Base-by-base conservation (phyloP, 73 alveolate genomes). In the Symbiodinium pilosum region DNA sequence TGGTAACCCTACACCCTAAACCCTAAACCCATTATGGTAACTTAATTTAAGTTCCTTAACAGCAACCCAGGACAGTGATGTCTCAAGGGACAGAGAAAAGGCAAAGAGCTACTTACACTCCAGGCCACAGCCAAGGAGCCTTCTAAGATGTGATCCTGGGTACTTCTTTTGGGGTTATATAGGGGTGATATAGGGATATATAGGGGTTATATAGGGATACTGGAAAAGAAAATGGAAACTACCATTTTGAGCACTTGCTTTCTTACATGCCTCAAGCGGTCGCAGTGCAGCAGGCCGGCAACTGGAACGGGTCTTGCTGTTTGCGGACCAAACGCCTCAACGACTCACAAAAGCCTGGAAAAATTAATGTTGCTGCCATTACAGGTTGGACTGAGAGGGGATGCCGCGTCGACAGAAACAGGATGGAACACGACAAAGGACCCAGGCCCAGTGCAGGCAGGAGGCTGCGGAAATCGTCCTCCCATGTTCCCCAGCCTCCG, bases 401-500 rank as follows among this genome's bases (percentile, higher is more conserved):
- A n/a, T n/a, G n/a, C n/a, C n/a, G n/a, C n/a, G n/a, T n/a, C n/a
- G n/a, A 47, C 59, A 47, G 6, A 9, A 6, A 9, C 59, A 47
- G 14, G 59, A 14, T 2, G 81, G 34, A 64, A n/a, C 81, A 28
- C 81, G 30, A 64, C 32, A 64, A n/a, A 3, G 73, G n/a, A 54
- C 18, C n/a, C 39, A 26, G 77, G 38, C 12, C 77, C 38, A 64
- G 21, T 64, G 81, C 81, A n/a, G 30, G 39, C 81, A 14, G 30
- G 81, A 64, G 20, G 81, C 95, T 69, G 4, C 95, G 95, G 73
- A 88, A 88, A 83, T 88, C 86, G 38, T 81, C 38, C 95, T 88
- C 84, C 95, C 95, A 88, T 47, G 86, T 41, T 38, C 95, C 95
- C 69, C 77, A 88, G 71, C 95, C 95, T 88, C n/a, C 43, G 59